phyloP scores from a whole-genome alignment of 345 rosid species.

The Dovyalis caffra region DNA sequence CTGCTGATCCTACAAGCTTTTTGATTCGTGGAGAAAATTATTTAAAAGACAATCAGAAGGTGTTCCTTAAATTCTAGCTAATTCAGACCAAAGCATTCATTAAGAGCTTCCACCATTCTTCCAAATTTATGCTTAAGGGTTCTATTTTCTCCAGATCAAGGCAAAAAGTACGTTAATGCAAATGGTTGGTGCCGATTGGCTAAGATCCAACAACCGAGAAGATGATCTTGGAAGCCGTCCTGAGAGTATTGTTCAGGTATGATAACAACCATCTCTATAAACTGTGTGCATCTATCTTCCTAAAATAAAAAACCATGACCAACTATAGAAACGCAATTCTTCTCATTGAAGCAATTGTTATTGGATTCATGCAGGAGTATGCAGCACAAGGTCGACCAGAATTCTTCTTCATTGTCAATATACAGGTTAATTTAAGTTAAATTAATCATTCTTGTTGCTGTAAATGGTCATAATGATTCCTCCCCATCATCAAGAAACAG shows the following conservation, averaged over 20 bases:
- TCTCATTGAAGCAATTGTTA: not conserved
- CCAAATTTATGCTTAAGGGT: not conserved
- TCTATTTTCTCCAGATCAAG: conserved; percentile 41
- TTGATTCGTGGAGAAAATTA: conserved; percentile 76
- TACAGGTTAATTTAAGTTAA: conserved; percentile 48
- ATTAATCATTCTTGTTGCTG: not conserved
- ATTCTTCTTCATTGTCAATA: conserved; percentile 78
- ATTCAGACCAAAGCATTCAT: not conserved
- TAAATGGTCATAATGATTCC: not conserved
- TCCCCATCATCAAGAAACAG: not conserved
- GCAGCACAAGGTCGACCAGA: conserved; percentile 60
- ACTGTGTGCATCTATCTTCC: not conserved
- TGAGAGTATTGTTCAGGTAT: conserved; percentile 72
- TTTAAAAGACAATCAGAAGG: conserved; percentile 69
- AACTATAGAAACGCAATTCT: not conserved
- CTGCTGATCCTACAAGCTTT: conserved; percentile 71
- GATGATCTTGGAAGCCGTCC: conserved; percentile 73
- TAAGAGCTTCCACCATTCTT: not conserved
- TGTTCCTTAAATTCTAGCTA: conserved; percentile 20
- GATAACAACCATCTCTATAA: not conserved
- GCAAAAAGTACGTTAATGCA: conserved; percentile 72
- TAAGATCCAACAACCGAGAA: conserved; percentile 68
- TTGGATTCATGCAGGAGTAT: conserved; percentile 38
- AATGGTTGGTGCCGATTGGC: conserved; percentile 97
- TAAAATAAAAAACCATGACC: not conserved